These are phyloP conservation scores for Monosporascus sp. DNA, from an alignment of 2,329 filamentous ascomycete species.

Conservation along the genomic window DNA sequence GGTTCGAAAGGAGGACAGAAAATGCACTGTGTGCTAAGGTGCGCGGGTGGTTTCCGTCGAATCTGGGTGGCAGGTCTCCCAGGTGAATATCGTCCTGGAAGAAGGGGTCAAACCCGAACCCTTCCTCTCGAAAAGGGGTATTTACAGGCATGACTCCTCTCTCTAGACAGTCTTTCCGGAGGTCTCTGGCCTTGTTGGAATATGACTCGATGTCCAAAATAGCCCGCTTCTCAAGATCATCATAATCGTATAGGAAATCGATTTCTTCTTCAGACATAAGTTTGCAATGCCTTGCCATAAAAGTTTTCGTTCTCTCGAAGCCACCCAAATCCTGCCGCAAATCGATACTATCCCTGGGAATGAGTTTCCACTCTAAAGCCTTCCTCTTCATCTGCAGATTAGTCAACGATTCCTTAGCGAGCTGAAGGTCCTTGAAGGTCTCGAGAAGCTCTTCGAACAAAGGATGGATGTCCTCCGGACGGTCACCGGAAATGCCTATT, in stretches of 20 bases:
- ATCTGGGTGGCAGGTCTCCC: constrained; percentile 19
- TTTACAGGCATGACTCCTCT: constrained; percentile 39
- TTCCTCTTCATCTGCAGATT: constrained; percentile 38
- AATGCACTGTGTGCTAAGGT: constrained; percentile 37
- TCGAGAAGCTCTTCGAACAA: constrained; percentile 39
- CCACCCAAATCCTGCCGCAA: constrained; percentile 18
- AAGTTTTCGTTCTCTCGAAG: constrained; percentile 29
- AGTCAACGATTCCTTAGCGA: constrained; percentile 41
- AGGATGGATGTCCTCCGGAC: constrained; percentile 39
- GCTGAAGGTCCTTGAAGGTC: constrained; percentile 38
- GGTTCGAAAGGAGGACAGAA: constrained; percentile 43
- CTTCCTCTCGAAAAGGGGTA: constrained; percentile 34
- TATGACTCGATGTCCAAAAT: constrained; percentile 27
- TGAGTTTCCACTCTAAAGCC: constrained; percentile 15
- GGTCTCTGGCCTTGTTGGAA: constrained; percentile 26
- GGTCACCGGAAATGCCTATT: constrained; percentile 25
- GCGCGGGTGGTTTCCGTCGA: constrained; percentile 11
- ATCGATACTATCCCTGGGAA: constrained; percentile 15
- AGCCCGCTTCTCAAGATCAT: constrained; percentile 29
- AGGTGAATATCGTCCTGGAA: constrained; percentile 39
- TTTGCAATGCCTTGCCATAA: constrained; percentile 26
- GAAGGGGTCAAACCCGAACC: constrained; percentile 33
- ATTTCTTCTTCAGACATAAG: constrained; percentile 32
- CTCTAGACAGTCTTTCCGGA: constrained; percentile 36
- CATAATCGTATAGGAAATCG: constrained; percentile 41